Evolutionary conservation across 768 basidiomycete genomes (phyloP).

Genomic region (Lepiota brunneoincarnata): DNA sequence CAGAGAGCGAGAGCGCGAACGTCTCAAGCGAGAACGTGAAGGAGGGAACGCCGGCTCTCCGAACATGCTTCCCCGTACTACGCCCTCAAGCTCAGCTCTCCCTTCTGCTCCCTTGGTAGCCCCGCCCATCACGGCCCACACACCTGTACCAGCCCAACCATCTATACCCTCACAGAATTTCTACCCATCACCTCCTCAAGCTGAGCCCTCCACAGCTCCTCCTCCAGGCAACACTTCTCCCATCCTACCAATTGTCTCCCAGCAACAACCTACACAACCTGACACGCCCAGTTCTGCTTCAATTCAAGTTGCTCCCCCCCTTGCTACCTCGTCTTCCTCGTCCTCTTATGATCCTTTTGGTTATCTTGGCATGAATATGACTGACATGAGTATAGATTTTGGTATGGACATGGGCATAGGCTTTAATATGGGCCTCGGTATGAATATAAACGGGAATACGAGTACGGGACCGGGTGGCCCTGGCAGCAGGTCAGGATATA

Average conservation of each 20-base stretch:
- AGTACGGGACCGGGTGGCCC: conserved; percentile 20
- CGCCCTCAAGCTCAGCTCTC: conserved; percentile 11
- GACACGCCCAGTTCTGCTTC: conserved; percentile 5
- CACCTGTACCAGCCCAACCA: conserved; percentile 19
- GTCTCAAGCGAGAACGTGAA: conserved; percentile 66
- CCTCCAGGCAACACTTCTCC: conserved; percentile 26
- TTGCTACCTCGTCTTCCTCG: conserved; percentile 18
- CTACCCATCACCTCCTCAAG: conserved; percentile 63
- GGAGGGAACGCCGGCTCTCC: conserved; percentile 33
- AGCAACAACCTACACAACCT: conserved; percentile 2
- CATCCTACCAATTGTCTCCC: conserved; percentile 15
- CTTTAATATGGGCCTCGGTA: conserved; percentile 34
- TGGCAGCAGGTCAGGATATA: conserved; percentile 6
- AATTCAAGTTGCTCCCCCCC: conserved; percentile 6
- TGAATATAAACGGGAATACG: conserved; percentile 5
- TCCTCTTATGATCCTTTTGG: conserved; percentile 43
- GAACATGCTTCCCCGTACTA: conserved; percentile 25
- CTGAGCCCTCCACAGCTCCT: conserved; percentile 28
- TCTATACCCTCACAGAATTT: conserved; percentile 34
- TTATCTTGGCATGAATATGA: conserved; percentile 45
- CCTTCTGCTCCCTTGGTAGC: conserved; percentile 6
- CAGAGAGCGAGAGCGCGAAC: conserved; percentile 74
- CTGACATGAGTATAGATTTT: conserved; percentile 48
- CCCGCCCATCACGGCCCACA: conserved; percentile 19
- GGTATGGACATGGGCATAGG: conserved; percentile 34